Evolutionary conservation across 1,139 yeast genomes (phyloP).

Genomic region (Pichiaceae sp.): DNA sequence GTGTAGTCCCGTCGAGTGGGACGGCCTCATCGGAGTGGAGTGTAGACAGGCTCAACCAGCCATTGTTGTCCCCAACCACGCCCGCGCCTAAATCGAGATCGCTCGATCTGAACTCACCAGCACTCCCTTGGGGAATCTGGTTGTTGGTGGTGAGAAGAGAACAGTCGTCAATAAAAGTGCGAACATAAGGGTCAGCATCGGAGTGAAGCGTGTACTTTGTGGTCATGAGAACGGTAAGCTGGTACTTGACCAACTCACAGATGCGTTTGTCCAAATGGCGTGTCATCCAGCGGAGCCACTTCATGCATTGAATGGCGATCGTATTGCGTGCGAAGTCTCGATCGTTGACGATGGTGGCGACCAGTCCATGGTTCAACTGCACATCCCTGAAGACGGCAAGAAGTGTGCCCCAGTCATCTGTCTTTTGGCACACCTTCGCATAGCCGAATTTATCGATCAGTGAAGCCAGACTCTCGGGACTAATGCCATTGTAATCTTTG

Average conservation of each 20-base stretch:
- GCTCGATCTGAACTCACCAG: conserved; percentile 3
- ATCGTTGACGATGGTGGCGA: conserved; percentile 36
- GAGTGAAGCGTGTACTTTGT: conserved; percentile 3
- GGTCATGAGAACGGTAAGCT: conserved; percentile 21
- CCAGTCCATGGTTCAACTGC: conserved; percentile 42
- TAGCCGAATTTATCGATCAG: conserved; percentile 25
- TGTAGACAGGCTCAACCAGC: background rate
- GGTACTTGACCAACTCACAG: conserved; percentile 26
- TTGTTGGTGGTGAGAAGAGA: conserved; percentile 5
- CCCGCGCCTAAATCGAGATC: too few relatives aligned
- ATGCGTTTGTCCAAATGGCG: conserved; percentile 27
- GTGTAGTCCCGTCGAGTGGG: conserved; percentile 7
- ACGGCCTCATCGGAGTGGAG: background rate
- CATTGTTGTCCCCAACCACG: background rate
- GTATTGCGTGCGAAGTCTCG: conserved; percentile 11
- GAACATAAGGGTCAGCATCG: background rate
- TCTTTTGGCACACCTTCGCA: conserved; percentile 23
- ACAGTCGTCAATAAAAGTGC: background rate
- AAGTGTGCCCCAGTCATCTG: conserved; percentile 17
- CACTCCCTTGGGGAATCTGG: conserved; percentile 14
- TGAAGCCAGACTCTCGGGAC: conserved; percentile 21
- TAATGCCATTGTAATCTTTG: background rate
- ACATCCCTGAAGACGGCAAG: conserved; percentile 26
- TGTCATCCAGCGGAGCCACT: conserved; percentile 42
- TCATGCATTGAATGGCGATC: conserved; percentile 26